phyloP scores from a whole-genome alignment of 2,329 filamentous ascomycete genomes.

The Fusarium sarcochroum region DNA sequence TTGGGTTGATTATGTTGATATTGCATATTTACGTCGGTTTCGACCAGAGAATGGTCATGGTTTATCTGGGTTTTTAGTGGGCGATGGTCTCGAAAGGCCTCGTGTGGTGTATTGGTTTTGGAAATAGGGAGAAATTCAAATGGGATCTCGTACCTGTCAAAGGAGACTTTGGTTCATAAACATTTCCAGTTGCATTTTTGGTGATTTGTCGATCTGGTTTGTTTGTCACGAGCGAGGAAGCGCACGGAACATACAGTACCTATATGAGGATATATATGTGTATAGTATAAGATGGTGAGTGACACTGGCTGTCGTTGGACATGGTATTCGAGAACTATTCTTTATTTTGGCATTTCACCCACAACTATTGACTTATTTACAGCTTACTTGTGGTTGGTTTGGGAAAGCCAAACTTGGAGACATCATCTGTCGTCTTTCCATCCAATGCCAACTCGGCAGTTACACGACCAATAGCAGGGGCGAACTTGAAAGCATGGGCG shows the following conservation, averaged over 20 bases:
- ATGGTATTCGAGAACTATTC: too few species aligned
- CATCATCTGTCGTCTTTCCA: conserved; percentile 33
- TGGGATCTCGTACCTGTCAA: conserved; percentile 20
- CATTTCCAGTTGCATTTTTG: conserved; percentile 24
- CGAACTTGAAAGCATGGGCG: conserved; percentile 40
- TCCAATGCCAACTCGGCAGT: conserved; percentile 38
- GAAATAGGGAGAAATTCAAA: conserved; percentile 28
- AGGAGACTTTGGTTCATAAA: conserved; percentile 22
- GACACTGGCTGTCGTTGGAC: too few species aligned
- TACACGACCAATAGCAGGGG: conserved; percentile 38
- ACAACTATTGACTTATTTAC: background rate
- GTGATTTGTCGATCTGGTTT: conserved; percentile 1
- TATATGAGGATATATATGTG: background rate
- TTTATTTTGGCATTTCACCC: too few species aligned
- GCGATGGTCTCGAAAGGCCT: conserved; percentile 22
- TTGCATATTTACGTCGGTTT: conserved; percentile 33
- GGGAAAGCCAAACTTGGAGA: conserved; percentile 35
- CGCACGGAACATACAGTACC: background rate
- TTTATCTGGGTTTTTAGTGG: conserved; percentile 19
- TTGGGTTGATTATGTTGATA: conserved; percentile 16
- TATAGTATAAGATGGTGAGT: too few species aligned
- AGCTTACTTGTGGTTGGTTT: conserved; percentile 1
- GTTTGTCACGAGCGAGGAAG: background rate
- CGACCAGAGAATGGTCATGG: conserved; percentile 20
- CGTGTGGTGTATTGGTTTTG: conserved; percentile 27